A percentile compares a stretch with the other conserved stretches of the same genome.
phyloP scores from a whole-genome alignment of 805 yeast genomes.

The Maudiozyma serrabonitensis region DNA sequence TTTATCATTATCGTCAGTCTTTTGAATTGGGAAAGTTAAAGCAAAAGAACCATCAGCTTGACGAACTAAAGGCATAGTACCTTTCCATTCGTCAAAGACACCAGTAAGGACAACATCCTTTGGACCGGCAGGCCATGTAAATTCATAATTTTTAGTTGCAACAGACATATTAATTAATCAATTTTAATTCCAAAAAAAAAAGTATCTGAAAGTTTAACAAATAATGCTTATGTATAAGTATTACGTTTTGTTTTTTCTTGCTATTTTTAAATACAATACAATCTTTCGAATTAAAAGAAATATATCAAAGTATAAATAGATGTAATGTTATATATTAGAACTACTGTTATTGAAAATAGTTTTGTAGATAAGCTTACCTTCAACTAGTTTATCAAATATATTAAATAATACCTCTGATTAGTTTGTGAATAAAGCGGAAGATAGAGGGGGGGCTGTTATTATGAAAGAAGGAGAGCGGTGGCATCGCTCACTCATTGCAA shows the following conservation, averaged over 20 bases:
- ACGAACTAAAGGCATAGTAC: constrained; percentile 50
- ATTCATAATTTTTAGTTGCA: constrained; percentile 10
- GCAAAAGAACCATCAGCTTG: constrained; percentile 42
- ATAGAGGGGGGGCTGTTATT: neutral
- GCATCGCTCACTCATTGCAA: neutral
- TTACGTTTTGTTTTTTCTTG: no score
- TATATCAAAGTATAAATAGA: no score
- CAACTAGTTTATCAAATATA: neutral
- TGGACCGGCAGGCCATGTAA: constrained; percentile 42
- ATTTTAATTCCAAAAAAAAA: no score
- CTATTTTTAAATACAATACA: no score
- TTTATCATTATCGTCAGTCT: constrained; percentile 21
- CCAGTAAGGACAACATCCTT: constrained; percentile 58
- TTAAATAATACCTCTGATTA: neutral
- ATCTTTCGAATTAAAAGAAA: no score
- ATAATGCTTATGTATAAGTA: no score
- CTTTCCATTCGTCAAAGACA: constrained; percentile 59
- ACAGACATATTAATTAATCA: no score
- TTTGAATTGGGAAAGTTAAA: constrained; percentile 45
- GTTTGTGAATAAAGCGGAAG: neutral
- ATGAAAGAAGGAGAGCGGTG: neutral
- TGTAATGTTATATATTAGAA: no score
- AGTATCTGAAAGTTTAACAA: no score
- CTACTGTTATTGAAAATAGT: no score
- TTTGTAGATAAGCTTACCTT: no score